Percentiles rank a stretch among this genome's conserved stretches.
Conservation (phyloP, 805 yeast genomes). For the Myxozyma neotropica region DNA sequence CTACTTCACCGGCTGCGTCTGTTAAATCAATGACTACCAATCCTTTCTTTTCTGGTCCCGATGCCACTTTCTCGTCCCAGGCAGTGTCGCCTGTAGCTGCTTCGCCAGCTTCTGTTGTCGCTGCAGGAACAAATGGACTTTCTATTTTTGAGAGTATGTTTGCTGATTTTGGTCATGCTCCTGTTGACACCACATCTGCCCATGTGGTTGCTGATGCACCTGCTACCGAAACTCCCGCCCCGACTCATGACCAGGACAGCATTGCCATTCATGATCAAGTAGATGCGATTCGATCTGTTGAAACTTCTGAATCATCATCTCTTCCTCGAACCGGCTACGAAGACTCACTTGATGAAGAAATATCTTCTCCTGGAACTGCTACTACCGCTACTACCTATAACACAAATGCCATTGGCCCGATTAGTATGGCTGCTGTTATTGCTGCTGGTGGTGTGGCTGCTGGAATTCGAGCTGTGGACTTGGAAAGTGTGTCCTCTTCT, state of each 20-base stretch:
- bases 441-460: conserved; percentile 10
- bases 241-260: background rate
- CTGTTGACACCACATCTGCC: background rate
- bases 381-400: conserved; percentile 20
- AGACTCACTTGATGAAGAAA: conserved; percentile 24
- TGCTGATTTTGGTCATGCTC: conserved; percentile 9
- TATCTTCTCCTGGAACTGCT: conserved; percentile 27
- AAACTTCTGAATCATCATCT: conserved; percentile 21
- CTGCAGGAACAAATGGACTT: conserved; percentile 31
- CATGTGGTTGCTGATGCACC: background rate
- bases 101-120: background rate
- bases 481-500: conserved; percentile 74
- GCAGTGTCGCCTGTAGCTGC: conserved; percentile 29
- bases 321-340: conserved; percentile 17
- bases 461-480: conserved; percentile 19
- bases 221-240: background rate
- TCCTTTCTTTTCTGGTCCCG: conserved; percentile 31
- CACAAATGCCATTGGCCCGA: background rate
- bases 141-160: conserved; percentile 25
- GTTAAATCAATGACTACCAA: conserved; percentile 7
- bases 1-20: background rate
- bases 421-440: conserved; percentile 6
- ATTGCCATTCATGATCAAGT: background rate
- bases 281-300: conserved; percentile 4
- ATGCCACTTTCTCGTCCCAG: conserved; percentile 35